Base-by-base conservation (phyloP, 805 yeast genomes). In the Ogataea nitratoaversa region DNA sequence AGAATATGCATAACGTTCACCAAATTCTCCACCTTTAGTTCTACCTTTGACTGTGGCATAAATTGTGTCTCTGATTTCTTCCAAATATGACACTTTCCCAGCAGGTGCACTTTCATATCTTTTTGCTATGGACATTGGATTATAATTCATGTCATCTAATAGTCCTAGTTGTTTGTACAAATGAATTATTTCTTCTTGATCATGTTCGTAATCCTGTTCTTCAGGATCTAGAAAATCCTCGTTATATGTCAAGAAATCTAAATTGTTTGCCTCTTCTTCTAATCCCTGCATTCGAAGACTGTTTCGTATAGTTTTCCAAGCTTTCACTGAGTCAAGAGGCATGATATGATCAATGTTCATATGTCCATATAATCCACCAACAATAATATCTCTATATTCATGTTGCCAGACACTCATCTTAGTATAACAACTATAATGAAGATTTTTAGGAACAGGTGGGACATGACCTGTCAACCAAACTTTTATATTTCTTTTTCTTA, bases 381-480 rank as follows among this genome's bases (percentile, higher is more conserved):
- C 69, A 20, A 87, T 83, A 30, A 87, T 74, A 58, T 87, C 96
- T 48, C 95, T 70, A 57, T 82, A 87, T 57, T 86, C 95, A 53
- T 85, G 78, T 27, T 79, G 63, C 95, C 95, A 87, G n/a, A 79
- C 71, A 19, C 84, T 74, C 60, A 79, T 82, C 59, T 86, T 86
- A 36, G 87, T 68, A 49, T 76, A 79, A 56, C 96, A 87, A 32
- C 82, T 70, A 16, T 72, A 67, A 52, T 87, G 95, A 45, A 74
- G 78, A 58, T 87, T 87, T 59, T 86, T 86, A 19, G 79, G 79
- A 34, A 82, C 76, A 4, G 95, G 95, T 3, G 95, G 95, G 13
- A 88, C 95, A 65, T 87, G 96, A 5, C 95, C 95, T 32, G 82
- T 69, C 18, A 87, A 63, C 95, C 95, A 88, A 14, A 84, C 95